Conservation (phyloP, 2,329 filamentous ascomycete genomes). For the Apiospora pterosperma region DNA sequence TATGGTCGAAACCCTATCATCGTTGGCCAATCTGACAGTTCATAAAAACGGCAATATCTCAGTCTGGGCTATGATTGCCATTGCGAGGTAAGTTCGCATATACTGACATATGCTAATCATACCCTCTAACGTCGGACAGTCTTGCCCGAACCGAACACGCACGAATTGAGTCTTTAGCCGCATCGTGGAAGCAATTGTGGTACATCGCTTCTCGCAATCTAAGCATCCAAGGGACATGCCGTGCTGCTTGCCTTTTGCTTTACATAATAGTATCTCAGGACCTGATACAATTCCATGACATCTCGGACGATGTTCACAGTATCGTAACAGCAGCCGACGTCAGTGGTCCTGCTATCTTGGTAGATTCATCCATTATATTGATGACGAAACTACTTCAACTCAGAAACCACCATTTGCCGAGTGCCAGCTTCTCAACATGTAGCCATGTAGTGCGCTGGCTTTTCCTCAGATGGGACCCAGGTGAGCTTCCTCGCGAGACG, state of each 20-base stretch:
- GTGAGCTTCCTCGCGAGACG: constrained; percentile 42
- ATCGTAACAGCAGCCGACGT: constrained; percentile 76
- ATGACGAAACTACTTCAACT: constrained; percentile 68
- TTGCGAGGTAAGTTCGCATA: constrained; percentile 60
- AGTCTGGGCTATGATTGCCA: constrained; percentile 83
- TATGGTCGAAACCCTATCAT: constrained; percentile 52
- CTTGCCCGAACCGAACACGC: constrained; percentile 41
- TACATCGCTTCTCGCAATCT: constrained; percentile 69
- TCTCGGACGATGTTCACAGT: constrained; percentile 67
- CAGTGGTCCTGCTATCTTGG: constrained; percentile 73
- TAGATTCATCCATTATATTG: constrained; percentile 74
- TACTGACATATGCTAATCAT: neutral
- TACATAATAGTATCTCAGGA: constrained; percentile 62
- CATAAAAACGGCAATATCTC: constrained; percentile 67
- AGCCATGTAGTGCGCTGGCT: constrained; percentile 79
- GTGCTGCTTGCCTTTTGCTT: constrained; percentile 74
- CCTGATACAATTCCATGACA: constrained; percentile 63
- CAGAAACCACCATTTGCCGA: constrained; percentile 65
- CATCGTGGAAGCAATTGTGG: constrained; percentile 71
- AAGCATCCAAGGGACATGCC: constrained; percentile 66
- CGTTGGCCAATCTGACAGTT: constrained; percentile 55
- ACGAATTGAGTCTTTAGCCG: constrained; percentile 35
- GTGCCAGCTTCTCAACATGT: constrained; percentile 62
- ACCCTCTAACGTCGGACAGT: constrained; percentile 26
- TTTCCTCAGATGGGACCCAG: constrained; percentile 76